Evolutionary conservation across 1,284 basidiomycete genomes (phyloP).

Genomic region (Puccinia coronata): DNA sequence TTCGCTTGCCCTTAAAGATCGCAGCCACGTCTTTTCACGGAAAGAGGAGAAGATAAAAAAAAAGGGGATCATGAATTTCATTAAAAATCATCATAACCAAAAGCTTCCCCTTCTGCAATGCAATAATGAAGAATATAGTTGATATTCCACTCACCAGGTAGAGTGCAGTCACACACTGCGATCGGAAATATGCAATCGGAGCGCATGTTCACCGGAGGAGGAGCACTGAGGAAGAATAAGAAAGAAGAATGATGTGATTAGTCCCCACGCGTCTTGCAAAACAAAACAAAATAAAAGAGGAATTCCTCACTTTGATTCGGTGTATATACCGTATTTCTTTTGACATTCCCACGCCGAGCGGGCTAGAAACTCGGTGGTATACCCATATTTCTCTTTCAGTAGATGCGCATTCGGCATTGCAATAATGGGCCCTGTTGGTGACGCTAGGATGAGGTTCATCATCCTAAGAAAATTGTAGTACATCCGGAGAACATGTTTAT

Average conservation of each 20-base stretch:
- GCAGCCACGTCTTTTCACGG: neutral
- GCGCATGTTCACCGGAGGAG: slow-evolving; percentile 32
- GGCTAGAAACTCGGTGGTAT: slow-evolving; percentile 29
- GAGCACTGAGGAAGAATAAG: slow-evolving; percentile 12
- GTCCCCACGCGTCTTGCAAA: neutral
- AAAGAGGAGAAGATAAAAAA: neutral
- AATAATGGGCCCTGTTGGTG: slow-evolving; percentile 6
- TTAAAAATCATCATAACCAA: neutral
- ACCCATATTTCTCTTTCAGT: slow-evolving; percentile 32
- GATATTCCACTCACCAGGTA: slow-evolving; percentile 2
- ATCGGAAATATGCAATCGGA: slow-evolving; percentile 38
- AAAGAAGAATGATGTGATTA: neutral
- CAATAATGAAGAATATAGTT: neutral
- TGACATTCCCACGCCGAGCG: slow-evolving; percentile 46
- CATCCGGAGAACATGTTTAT: too few relatives aligned
- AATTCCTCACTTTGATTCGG: slow-evolving; percentile 26
- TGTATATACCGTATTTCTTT: slow-evolving; percentile 48
- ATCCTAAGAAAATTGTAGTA: slow-evolving; percentile 21
- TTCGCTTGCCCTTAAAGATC: neutral
- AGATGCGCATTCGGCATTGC: slow-evolving; percentile 39
- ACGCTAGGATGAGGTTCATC: slow-evolving; percentile 45
- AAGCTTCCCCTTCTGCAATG: too few relatives aligned
- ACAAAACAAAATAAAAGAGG: neutral
- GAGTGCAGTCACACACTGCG: slow-evolving; percentile 44
- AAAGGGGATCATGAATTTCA: neutral